These are phyloP conservation scores for Gnetum montanum DNA, from an alignment of 75 land plant genomes.

Conservation along the genomic window DNA sequence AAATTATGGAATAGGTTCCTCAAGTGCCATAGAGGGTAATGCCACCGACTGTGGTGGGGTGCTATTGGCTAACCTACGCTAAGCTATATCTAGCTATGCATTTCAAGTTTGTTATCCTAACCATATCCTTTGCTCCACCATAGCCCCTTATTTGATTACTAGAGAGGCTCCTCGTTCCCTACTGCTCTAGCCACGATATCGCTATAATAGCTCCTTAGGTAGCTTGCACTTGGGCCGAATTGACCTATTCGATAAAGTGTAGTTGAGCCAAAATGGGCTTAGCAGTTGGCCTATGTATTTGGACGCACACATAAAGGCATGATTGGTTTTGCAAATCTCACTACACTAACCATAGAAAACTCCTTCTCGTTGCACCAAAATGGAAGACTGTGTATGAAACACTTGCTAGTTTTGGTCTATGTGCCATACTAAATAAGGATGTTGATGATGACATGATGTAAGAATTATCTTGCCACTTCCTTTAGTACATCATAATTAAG, in stretches of 20 bases:
- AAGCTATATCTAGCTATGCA: neutral
- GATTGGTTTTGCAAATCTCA: neutral
- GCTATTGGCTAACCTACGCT: neutral
- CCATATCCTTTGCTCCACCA: too few relatives aligned
- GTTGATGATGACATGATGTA: too few relatives aligned
- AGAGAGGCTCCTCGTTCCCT: too few relatives aligned
- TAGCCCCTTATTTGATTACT: too few relatives aligned
- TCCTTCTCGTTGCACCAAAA: neutral
- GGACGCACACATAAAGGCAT: neutral
- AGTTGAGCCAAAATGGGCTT: neutral
- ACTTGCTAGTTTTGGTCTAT: too few relatives aligned
- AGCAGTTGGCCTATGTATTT: too few relatives aligned
- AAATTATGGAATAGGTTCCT: slow-evolving; percentile 2
- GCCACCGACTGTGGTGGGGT: neutral
- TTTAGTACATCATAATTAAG: too few relatives aligned
- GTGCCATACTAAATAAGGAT: too few relatives aligned
- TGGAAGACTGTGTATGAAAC: too few relatives aligned
- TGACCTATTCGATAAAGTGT: neutral
- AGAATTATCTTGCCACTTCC: too few relatives aligned
- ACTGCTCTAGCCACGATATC: too few relatives aligned
- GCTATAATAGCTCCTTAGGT: neutral
- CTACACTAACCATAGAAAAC: neutral
- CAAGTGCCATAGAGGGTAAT: neutral
- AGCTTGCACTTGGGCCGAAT: neutral
- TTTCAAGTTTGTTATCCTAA: too few relatives aligned